Evolutionary conservation across 371 early-diverging fungal species (phyloP), one percentile per base, ranked within the genome.

Genomic region (Cokeromyces recurvatus): DNA sequence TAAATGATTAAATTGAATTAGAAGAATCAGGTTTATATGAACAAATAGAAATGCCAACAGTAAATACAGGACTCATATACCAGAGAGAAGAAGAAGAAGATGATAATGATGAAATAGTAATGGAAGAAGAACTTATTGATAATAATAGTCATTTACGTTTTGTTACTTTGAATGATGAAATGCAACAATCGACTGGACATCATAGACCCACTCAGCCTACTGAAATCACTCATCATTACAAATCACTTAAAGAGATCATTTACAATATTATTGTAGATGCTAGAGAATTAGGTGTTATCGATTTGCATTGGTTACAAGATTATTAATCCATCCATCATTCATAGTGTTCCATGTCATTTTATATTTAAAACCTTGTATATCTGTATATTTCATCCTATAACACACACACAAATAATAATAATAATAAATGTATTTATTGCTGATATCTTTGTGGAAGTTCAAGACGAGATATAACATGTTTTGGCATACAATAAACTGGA

Each of bases 401-500:
- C n/a, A n/a, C n/a, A n/a, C n/a, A n/a, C n/a, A n/a, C n/a, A n/a
- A n/a, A n/a, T n/a, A n/a, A n/a, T n/a, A n/a, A n/a, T n/a, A n/a
- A n/a, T n/a, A n/a, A n/a, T n/a, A n/a, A n/a, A n/a, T n/a, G n/a
- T n/a, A n/a, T n/a, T n/a, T n/a, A n/a, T n/a, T n/a, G n/a, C n/a
- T n/a, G n/a, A n/a, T n/a, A n/a, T n/a, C n/a, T n/a, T n/a, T n/a
- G n/a, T 29, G 29, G 29, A 5, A 34, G 14, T 10, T 20, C 22
- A 9, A 38, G 17, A 3, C 38, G 9, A 34, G 9, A 9, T 44
- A 88, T 82, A 4, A 91, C 84, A 48, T 74, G 51, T 27, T 59
- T 66, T 2, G 95, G 91, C 87, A 97, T 87, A 60, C 97, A 97
- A 61, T 94, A 97, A 12, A 92, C 83, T 2, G 97, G 93, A 61